A percentile compares a stretch with the other conserved stretches of the same genome.
These are phyloP conservation scores for Rhynchospora pubera DNA, from an alignment of 176 grass and related monocot genomes.

Conservation along the genomic window DNA sequence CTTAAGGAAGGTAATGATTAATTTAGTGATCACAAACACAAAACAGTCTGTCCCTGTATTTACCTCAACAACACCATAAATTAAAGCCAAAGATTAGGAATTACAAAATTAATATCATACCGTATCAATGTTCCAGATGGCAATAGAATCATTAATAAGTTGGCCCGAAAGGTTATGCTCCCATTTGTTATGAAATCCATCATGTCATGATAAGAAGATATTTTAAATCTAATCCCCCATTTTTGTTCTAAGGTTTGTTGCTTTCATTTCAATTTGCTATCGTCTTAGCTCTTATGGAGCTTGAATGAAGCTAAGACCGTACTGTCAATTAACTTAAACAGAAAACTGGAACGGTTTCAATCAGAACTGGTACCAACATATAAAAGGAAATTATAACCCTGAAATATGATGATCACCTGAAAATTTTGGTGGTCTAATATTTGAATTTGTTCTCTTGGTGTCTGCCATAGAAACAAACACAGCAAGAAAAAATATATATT, in stretches of 20 bases:
- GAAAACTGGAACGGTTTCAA: background rate
- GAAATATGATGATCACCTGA: constrained; percentile 38
- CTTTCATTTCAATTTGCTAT: background rate
- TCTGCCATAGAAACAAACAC: constrained; percentile 31
- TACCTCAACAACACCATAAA: background rate
- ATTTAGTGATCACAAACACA: background rate
- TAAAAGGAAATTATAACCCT: background rate
- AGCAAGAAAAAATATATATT: background rate
- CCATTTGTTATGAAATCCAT: constrained; percentile 83
- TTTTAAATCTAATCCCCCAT: background rate
- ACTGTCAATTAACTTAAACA: background rate
- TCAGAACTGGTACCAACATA: background rate
- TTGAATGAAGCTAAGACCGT: background rate
- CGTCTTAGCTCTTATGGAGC: background rate
- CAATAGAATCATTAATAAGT: constrained; percentile 39
- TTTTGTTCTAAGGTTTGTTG: background rate
- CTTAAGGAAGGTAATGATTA: background rate
- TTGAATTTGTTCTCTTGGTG: constrained; percentile 55
- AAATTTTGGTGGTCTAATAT: constrained; percentile 64
- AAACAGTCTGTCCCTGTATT: background rate
- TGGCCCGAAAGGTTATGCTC: constrained; percentile 51
- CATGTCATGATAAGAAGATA: constrained; percentile 34
- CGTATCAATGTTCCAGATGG: constrained; percentile 57
- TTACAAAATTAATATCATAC: constrained; percentile 33
- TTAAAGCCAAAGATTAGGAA: background rate